Conservation (phyloP, 2,329 filamentous ascomycete species). For the Microsporum audouinii region DNA sequence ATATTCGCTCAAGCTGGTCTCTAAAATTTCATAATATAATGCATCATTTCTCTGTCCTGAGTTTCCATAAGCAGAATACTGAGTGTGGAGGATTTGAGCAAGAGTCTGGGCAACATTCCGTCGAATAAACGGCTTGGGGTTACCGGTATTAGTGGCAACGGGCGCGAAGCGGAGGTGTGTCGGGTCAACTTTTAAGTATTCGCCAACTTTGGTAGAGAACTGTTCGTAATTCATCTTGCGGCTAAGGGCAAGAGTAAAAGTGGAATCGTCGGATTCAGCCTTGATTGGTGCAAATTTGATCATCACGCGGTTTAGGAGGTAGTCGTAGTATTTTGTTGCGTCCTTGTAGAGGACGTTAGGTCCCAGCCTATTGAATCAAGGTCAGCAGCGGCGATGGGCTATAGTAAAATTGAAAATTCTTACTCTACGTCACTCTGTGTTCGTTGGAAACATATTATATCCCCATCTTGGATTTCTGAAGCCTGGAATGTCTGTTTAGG, state of each 20-base stretch:
- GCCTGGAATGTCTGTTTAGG: constrained; percentile 77
- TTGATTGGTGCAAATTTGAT: constrained; percentile 62
- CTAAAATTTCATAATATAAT: constrained; percentile 83
- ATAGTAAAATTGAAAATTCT: not conserved
- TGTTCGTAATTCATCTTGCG: constrained; percentile 85
- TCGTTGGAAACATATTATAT: constrained; percentile 90
- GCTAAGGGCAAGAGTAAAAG: constrained; percentile 69
- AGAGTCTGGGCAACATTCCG: constrained; percentile 61
- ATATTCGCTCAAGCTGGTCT: constrained; percentile 85
- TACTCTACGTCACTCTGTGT: constrained; percentile 36
- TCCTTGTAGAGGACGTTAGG: constrained; percentile 47
- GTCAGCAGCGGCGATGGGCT: not conserved
- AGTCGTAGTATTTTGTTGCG: constrained; percentile 83
- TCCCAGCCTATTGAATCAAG: constrained; percentile 19
- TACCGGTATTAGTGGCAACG: constrained; percentile 63
- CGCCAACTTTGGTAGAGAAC: constrained; percentile 70
- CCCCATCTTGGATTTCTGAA: constrained; percentile 91
- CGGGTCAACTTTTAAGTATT: constrained; percentile 61
- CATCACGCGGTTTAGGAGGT: constrained; percentile 69
- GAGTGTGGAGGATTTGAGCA: constrained; percentile 63
- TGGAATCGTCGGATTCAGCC: constrained; percentile 42
- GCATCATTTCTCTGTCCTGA: constrained; percentile 60
- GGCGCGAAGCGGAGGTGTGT: constrained; percentile 90
- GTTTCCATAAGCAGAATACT: constrained; percentile 59
- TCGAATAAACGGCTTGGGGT: constrained; percentile 67